Evolutionary conservation across 2,329 filamentous ascomycete genomes (phyloP), one percentile per base, ranked within the genome.

Genomic region (Aspergillus novofumigatus): DNA sequence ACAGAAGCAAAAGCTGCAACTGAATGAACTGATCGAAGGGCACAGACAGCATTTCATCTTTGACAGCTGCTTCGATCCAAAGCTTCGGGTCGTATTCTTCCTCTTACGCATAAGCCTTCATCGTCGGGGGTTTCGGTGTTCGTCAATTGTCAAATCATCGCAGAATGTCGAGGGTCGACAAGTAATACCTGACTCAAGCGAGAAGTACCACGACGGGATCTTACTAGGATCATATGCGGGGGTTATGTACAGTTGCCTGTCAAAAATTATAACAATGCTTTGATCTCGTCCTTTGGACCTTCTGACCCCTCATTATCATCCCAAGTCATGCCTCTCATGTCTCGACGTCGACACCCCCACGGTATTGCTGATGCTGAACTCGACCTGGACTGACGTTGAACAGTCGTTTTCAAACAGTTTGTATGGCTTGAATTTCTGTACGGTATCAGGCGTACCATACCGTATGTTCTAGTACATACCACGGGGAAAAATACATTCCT

Each of bases 151-250:
- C 54, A 48, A 52, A 49, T 56, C 54, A 56, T 45, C 41, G 20
- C 47, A 5, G n/a, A 38, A 26, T 3, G 7, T 21, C 10, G 17
- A 23, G 4, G 3, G 8, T 23, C 4, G 11, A 45, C 42, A 23
- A 11, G n/a, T 20, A 23, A 47, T 23, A 47, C 29, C 29, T 32
- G 29, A 14, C 21, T 23, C 9, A 3, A 47, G n/a, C 20, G 7
- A 21, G 28, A 21, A 44, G 20, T 47, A 21, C 5, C 11, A 14
- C 17, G 44, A 25, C 21, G 23, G 44, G 9, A 23, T 47, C 44
- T 14, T 7, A 25, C 44, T 23, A 26, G 44, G 44, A 47, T 47
- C 47, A 52, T 55, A 62, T 51, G 55, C 58, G 59, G 54, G 48
- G 59, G 53, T 21, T 23, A 47, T 26, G 44, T 23, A 26, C 14